Base-by-base conservation (phyloP, 345 rosid species). In the Populus nigra region DNA sequence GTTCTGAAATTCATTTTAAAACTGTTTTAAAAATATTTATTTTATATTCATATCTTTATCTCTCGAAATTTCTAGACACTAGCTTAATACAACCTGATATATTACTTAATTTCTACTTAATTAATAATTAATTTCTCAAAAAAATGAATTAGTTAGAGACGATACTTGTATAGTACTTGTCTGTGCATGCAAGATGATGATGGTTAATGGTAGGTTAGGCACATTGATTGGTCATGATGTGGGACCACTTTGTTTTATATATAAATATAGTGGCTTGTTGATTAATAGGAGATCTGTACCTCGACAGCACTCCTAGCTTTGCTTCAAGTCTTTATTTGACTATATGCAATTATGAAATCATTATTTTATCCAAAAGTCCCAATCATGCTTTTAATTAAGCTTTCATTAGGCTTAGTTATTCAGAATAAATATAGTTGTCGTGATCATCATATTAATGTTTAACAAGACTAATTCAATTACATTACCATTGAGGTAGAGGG, bases 241-340 rank as follows among this genome's bases (percentile, higher is more conserved):
- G 27, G 36, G 39, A 9, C 18, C 7, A 71, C 22, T 7, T 55
- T 53, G 23, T n/a, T 55, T 10, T 76, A 18, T 25, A 38, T 35
- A 68, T 35, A 10, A 35, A 68, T 36, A 35, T 9, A 10, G 16
- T 68, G 53, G 17, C 53, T 67, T n/a, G 47, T 62, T 62, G 29
- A 23, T 68, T n/a, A 39, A 9, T 22, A 1, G 20, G 8, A 9
- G 49, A 12, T 59, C 13, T 3, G 17, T 71, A 20, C 35, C 53
- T 69, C 41, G 55, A 41, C 7, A 67, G 18, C 23, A 43, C 72
- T 29, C 18, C 72, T 68, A 0, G 18, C 62, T 47, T 77, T 81
- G 75, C 29, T 43, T 45, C 35, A 66, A 69, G 78, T 76, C 74
- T 57, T 77, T 33, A 72, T 74, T 74, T 70, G 83, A 83, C 83